A percentile compares a stretch with the other conserved stretches of the same genome.
Conservation (phyloP, 176 grass and related monocot species). For the Triticum urartu region DNA sequence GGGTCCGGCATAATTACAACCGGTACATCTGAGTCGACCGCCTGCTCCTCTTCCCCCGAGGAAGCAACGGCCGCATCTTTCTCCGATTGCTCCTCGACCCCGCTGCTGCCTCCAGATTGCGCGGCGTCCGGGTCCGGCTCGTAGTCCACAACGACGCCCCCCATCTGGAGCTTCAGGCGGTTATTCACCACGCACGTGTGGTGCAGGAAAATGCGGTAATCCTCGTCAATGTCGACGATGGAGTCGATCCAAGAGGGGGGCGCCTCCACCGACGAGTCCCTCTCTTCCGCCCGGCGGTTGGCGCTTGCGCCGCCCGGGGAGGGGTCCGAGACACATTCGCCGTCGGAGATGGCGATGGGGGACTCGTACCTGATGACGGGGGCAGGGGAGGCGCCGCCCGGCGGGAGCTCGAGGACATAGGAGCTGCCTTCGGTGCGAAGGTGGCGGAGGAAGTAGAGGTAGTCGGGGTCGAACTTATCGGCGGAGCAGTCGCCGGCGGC, state of each 20-base stretch:
- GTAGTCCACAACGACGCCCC: constrained; percentile 28
- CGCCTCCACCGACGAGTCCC: background rate
- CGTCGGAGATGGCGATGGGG: constrained; percentile 8
- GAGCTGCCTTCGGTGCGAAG: constrained; percentile 47
- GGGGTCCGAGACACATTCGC: constrained; percentile 40
- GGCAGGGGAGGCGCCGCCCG: constrained; percentile 13
- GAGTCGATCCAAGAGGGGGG: constrained; percentile 16
- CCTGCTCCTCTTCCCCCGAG: background rate
- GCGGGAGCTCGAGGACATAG: constrained; percentile 44
- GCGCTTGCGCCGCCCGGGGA: constrained; percentile 18
- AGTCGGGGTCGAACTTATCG: constrained; percentile 51
- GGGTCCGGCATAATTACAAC: background rate
- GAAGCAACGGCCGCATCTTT: background rate
- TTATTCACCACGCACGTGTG: constrained; percentile 40
- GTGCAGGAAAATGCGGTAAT: constrained; percentile 59
- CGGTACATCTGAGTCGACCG: background rate
- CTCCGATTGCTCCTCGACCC: background rate
- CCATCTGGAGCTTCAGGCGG: constrained; percentile 41
- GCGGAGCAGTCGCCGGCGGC: constrained; percentile 22
- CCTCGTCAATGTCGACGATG: constrained; percentile 37
- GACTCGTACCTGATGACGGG: constrained; percentile 46
- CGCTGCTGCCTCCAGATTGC: background rate
- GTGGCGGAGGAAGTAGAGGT: constrained; percentile 61
- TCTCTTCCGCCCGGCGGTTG: background rate
- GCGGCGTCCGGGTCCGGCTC: background rate